These are phyloP conservation scores for Nicotiana undulata DNA, from an alignment of 257 asterid species.

Conservation along the genomic window DNA sequence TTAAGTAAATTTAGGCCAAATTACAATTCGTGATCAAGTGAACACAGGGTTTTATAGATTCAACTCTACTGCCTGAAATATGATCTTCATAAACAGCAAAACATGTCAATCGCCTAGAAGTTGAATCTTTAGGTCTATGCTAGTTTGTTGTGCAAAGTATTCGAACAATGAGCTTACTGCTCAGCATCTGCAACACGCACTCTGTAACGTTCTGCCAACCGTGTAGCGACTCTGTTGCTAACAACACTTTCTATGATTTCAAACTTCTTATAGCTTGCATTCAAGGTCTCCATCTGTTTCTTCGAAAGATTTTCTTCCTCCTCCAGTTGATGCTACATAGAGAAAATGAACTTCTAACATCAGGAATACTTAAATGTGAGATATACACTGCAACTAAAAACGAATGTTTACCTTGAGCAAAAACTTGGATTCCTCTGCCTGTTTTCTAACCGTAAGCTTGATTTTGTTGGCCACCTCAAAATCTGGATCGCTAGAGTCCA, in stretches of 20 bases:
- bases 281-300: constrained; percentile 3
- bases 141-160: neutral
- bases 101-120: neutral
- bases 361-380: neutral
- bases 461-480: constrained; percentile 46
- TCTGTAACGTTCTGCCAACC: neutral
- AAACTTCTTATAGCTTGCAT: constrained; percentile 8
- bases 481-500: constrained; percentile 51
- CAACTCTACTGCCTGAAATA: neutral
- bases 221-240: constrained; percentile 1
- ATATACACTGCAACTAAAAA: neutral
- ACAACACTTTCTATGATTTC: constrained; percentile 7
- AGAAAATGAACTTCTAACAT: neutral
- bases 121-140: neutral
- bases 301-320: constrained; percentile 15
- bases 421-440: constrained; percentile 49
- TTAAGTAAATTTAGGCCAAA: neutral
- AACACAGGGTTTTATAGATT: neutral
- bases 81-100: neutral
- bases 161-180: neutral
- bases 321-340: constrained; percentile 10
- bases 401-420: constrained; percentile 40
- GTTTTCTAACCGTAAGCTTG: constrained; percentile 33
- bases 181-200: neutral
- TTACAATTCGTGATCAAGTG: neutral